Evolutionary conservation across 2,329 filamentous ascomycete genomes (phyloP).

Genomic region (Alternaria sp.): DNA sequence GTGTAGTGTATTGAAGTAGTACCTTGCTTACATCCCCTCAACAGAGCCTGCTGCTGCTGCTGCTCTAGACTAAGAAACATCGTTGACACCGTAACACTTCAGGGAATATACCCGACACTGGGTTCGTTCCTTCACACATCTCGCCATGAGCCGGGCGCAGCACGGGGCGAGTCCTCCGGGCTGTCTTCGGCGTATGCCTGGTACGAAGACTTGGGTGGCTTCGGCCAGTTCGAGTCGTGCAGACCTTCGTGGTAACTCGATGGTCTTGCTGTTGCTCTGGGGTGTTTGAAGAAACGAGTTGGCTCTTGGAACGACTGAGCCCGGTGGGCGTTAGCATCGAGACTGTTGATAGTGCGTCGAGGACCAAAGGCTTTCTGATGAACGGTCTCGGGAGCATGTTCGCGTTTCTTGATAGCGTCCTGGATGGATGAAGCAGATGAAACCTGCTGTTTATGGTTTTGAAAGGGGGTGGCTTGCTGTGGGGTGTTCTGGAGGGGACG

Average conservation of each 20-base stretch:
- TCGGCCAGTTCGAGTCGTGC: background rate
- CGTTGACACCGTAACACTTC: background rate
- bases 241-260: background rate
- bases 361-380: background rate
- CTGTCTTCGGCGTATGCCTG: slow-evolving; percentile 11
- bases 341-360: background rate
- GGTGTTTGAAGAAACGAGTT: background rate
- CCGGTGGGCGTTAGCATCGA: background rate
- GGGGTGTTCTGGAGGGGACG: background rate
- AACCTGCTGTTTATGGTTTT: background rate
- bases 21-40: background rate
- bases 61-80: background rate
- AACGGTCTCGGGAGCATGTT: background rate
- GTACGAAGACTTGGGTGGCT: background rate
- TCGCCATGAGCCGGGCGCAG: background rate
- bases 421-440: background rate
- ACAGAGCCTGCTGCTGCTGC: too few species aligned
- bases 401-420: background rate
- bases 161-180: background rate
- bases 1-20: too few species aligned
- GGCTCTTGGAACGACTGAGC: background rate
- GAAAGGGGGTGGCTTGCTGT: background rate
- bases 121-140: background rate
- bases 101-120: accelerated
- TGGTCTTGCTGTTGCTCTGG: background rate